Percentiles rank a stretch among this genome's conserved stretches.
These are phyloP conservation scores for Umbelopsis vinacea DNA, from an alignment of 192 early-diverging fungal species.

Conservation along the genomic window DNA sequence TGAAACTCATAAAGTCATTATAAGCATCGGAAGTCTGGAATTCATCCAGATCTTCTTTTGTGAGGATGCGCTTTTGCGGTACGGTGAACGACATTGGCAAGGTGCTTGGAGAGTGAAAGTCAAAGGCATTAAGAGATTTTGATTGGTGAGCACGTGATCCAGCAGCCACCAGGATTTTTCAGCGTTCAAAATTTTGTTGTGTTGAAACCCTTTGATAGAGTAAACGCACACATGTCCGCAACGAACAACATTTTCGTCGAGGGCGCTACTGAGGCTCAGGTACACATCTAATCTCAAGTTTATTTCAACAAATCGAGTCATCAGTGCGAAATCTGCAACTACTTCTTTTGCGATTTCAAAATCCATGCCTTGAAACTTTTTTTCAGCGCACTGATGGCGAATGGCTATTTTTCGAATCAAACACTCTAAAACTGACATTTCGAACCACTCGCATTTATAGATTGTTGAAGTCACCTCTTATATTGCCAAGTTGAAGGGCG, in stretches of 20 bases:
- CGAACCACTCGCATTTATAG: conserved; percentile 37
- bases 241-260: conserved; percentile 53
- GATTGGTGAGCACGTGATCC: neutral
- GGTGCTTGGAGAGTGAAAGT: neutral
- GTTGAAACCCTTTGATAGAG: neutral
- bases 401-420: too few species aligned
- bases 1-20: conserved; percentile 68
- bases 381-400: neutral
- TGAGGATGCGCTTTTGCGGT: conserved; percentile 71
- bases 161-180: conserved; percentile 14
- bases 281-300: conserved; percentile 5
- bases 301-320: neutral
- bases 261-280: conserved; percentile 37
- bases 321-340: neutral
- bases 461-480: conserved; percentile 73
- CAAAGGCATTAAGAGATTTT: neutral
- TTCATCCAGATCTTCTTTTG: conserved; percentile 80
- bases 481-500: conserved; percentile 61
- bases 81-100: conserved; percentile 32
- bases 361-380: too few species aligned
- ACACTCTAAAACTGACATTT: neutral
- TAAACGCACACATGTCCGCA: conserved; percentile 39
- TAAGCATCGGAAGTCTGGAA: conserved; percentile 74
- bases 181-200: conserved; percentile 16
- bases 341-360: conserved; percentile 21